Evolutionary conservation across 176 grass and related monocot genomes (phyloP).

Genomic region (Elaeis guineensis): DNA sequence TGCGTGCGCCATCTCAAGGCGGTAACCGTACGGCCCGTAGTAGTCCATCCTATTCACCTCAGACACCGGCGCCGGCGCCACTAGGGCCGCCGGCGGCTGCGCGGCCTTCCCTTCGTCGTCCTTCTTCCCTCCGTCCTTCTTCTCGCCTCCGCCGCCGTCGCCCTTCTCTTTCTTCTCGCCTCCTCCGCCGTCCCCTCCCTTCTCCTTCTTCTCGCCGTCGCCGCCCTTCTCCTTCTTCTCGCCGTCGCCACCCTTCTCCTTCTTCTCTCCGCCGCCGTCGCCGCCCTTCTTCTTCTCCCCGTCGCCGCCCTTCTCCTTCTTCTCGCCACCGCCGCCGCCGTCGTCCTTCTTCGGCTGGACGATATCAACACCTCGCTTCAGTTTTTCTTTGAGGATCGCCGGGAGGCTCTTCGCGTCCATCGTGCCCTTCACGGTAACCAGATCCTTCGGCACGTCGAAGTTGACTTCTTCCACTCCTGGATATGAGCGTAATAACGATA

Average conservation of each 20-base stretch:
- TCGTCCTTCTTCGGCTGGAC: not conserved
- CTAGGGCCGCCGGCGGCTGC: too few species aligned
- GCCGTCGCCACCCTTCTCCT: not conserved
- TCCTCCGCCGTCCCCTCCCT: too few species aligned
- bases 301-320: not conserved
- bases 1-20: conserved; percentile 6
- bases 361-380: conserved; percentile 21
- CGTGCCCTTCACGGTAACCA: conserved; percentile 39
- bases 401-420: conserved; percentile 38
- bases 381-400: conserved; percentile 23
- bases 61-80: too few species aligned
- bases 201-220: not conserved
- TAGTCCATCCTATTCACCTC: not conserved
- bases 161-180: too few species aligned
- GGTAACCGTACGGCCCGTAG: conserved; percentile 16
- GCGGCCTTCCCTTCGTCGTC: too few species aligned
- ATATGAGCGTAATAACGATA: not conserved
- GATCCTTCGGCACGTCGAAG: conserved; percentile 24
- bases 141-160: not conserved
- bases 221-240: not conserved
- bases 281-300: not conserved
- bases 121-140: too few species aligned
- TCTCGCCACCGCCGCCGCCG: not conserved
- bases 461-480: conserved; percentile 34
- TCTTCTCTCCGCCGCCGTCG: not conserved